Conservation (phyloP, 208 protist genomes). For the Trypanosoma scelopori region DNA sequence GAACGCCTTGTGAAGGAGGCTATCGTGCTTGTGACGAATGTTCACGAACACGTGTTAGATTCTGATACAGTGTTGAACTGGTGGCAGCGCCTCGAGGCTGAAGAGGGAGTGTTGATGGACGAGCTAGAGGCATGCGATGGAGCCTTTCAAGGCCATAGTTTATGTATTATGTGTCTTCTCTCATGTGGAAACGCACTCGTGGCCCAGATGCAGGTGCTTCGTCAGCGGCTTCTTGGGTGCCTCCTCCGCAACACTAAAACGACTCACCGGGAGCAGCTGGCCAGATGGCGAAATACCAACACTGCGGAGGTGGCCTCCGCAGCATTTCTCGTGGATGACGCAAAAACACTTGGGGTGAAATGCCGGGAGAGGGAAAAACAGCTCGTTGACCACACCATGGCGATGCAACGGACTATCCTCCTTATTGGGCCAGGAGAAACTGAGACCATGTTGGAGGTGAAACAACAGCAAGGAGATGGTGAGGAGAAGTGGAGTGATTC, state of each 20-base stretch:
- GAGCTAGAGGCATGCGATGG: conserved; percentile 5
- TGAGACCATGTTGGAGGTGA: conserved; percentile 1
- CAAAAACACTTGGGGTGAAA: neutral
- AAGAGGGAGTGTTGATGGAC: neutral
- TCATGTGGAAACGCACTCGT: conserved; percentile 12
- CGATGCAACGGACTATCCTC: neutral
- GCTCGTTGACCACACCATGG: neutral
- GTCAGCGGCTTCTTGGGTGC: conserved; percentile 13
- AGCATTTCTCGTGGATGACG: neutral
- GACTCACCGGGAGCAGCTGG: too few species aligned
- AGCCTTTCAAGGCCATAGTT: neutral
- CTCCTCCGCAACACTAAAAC: neutral
- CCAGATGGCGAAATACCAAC: too few species aligned
- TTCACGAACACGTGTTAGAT: neutral
- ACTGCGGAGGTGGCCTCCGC: too few species aligned
- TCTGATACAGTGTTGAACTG: neutral
- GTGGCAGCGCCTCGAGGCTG: conserved; percentile 11
- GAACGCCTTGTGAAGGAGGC: neutral
- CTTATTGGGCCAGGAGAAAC: neutral
- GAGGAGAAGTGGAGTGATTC: neutral
- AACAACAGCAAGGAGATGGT: neutral
- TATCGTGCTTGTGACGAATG: neutral
- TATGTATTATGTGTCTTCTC: conserved; percentile 6
- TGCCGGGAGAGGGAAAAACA: neutral
- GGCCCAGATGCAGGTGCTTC: conserved; percentile 20